phyloP scores from a whole-genome alignment of 2,329 filamentous ascomycete genomes.

The Ampelomyces quisqualis region DNA sequence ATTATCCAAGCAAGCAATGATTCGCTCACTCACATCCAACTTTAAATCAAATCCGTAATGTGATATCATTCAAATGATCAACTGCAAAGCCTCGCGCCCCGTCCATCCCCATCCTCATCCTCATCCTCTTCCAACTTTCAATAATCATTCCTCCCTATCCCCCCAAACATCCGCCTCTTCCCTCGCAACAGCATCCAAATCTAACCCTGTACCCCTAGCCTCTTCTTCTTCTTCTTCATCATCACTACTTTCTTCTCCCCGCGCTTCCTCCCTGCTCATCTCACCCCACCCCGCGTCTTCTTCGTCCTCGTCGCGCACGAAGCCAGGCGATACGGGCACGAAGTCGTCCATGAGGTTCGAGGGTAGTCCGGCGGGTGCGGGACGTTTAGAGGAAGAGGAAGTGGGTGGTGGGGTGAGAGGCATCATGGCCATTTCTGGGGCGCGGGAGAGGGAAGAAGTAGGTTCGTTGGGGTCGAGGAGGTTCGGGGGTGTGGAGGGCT shows the following conservation, averaged over 20 bases:
- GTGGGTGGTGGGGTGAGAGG: slow-evolving; percentile 29
- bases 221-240: slow-evolving; percentile 22
- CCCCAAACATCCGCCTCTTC: slow-evolving; percentile 43
- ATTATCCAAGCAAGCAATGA: no score
- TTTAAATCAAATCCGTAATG: no score
- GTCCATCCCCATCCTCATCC: not conserved
- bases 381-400: slow-evolving; percentile 11
- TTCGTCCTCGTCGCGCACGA: slow-evolving; percentile 25
- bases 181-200: slow-evolving; percentile 39
- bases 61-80: no score
- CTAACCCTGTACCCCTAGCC: slow-evolving; percentile 16
- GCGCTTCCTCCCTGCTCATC: slow-evolving; percentile 30
- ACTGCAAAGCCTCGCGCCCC: not conserved
- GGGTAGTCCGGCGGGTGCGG: slow-evolving; percentile 29
- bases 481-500: slow-evolving; percentile 12
- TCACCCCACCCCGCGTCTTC: slow-evolving; percentile 41
- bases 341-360: slow-evolving; percentile 40
- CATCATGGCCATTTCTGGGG: slow-evolving; percentile 39
- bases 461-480: slow-evolving; percentile 3
- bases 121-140: not conserved
- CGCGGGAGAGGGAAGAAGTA: slow-evolving; percentile 8
- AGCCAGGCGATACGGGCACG: slow-evolving; percentile 29
- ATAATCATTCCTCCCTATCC: slow-evolving; percentile 25
- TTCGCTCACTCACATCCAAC: no score
- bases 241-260: slow-evolving; percentile 10